A percentile compares a stretch with the other conserved stretches of the same genome.
Evolutionary conservation across 108 stramenopile genomes (phyloP).

Genomic region (Skeletonema grethae): DNA sequence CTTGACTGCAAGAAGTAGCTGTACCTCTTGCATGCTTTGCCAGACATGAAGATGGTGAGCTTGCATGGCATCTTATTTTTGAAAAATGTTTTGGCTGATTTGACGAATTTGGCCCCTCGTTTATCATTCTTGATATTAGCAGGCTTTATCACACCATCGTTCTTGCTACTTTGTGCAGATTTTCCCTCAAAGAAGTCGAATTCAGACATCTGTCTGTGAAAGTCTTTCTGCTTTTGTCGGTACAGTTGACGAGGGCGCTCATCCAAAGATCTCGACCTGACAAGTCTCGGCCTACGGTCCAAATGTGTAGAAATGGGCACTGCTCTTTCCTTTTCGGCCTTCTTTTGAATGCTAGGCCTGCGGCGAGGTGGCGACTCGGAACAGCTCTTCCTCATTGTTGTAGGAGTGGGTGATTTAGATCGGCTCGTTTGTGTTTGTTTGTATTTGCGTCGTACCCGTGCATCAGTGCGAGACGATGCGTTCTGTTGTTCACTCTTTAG

Average conservation of each 20-base stretch:
- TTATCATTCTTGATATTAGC: not conserved
- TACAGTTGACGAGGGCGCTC: not conserved
- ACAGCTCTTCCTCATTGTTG: not conserved
- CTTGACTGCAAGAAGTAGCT: not conserved
- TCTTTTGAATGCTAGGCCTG: not conserved
- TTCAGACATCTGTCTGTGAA: not conserved
- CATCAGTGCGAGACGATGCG: not conserved
- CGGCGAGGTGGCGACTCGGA: not conserved
- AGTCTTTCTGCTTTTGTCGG: not conserved
- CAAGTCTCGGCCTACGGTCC: not conserved
- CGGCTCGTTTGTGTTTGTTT: not conserved
- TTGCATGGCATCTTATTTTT: not conserved
- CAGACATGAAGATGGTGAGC: not conserved
- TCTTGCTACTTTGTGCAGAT: not conserved
- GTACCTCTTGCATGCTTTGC: not conserved
- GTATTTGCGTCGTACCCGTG: not conserved
- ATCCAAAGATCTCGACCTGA: not conserved
- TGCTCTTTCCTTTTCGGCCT: not conserved
- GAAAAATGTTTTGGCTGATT: not conserved
- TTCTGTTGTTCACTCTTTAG: not conserved
- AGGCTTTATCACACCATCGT: not conserved
- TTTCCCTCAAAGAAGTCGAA: not conserved
- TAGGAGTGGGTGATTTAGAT: not conserved
- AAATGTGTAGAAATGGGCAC: not conserved
- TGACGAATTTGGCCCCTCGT: not conserved